phyloP scores from a whole-genome alignment of 2,329 filamentous ascomycete species.

The Rachicladosporium sp. region DNA sequence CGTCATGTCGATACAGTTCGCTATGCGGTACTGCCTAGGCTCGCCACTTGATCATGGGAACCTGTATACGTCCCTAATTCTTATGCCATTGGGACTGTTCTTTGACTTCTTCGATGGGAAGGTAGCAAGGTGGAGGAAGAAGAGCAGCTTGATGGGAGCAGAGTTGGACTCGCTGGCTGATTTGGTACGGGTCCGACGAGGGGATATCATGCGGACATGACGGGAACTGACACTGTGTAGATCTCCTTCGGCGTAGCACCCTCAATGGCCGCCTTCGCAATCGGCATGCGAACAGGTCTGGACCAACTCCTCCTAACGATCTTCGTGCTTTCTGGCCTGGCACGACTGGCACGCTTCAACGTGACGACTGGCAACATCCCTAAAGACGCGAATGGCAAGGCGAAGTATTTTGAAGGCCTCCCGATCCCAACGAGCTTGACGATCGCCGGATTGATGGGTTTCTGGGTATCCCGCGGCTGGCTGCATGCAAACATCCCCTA shows the following conservation, averaged over 20 bases:
- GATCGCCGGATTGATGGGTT: constrained; percentile 75
- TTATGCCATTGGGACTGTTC: constrained; percentile 88
- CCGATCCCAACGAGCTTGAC: constrained; percentile 84
- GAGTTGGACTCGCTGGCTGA: constrained; percentile 94
- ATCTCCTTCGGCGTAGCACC: constrained; percentile 82
- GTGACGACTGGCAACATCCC: constrained; percentile 82
- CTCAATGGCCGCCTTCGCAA: constrained; percentile 72
- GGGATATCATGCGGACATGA: too few relatives aligned
- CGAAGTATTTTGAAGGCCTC: constrained; percentile 90
- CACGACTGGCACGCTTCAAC: constrained; percentile 91
- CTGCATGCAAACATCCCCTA: constrained; percentile 66
- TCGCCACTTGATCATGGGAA: constrained; percentile 47
- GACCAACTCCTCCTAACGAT: constrained; percentile 75
- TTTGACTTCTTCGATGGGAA: constrained; percentile 98
- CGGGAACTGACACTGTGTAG: too few relatives aligned
- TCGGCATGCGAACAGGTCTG: constrained; percentile 71
- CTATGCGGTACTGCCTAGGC: constrained; percentile 80
- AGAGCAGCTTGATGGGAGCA: constrained; percentile 95
- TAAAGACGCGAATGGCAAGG: constrained; percentile 85
- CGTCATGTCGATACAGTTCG: constrained; percentile 91
- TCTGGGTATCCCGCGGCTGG: constrained; percentile 74
- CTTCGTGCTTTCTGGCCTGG: constrained; percentile 91
- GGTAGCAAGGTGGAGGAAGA: constrained; percentile 90
- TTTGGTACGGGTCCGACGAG: constrained; percentile 36
- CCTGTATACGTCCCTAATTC: constrained; percentile 69